A percentile compares a stretch with the other conserved stretches of the same genome.
These are phyloP conservation scores for Sugiyamaella mastotermitis DNA, from an alignment of 805 yeast species.

Conservation along the genomic window DNA sequence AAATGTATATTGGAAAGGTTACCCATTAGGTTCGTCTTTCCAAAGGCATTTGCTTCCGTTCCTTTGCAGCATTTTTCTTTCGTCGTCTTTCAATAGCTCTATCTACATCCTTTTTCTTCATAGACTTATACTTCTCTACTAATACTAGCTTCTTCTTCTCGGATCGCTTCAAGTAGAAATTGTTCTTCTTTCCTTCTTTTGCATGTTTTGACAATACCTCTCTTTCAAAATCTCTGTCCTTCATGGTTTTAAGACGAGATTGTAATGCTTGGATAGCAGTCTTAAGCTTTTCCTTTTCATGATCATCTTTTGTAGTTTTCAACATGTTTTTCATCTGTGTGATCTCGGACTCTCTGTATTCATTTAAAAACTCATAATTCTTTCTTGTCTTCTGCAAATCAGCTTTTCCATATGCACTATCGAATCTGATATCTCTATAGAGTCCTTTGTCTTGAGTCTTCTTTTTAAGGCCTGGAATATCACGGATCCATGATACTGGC, in stretches of 20 bases:
- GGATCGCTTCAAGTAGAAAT: conserved; percentile 35
- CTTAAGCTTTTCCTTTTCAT: conserved; percentile 33
- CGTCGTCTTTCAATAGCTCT: conserved; percentile 30
- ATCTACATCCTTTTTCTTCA: conserved; percentile 32
- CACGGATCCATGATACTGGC: conserved; percentile 63
- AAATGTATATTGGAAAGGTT: no score
- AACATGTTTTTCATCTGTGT: conserved; percentile 49
- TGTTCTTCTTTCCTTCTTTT: conserved; percentile 77
- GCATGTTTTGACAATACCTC: conserved; percentile 59
- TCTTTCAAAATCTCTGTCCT: conserved; percentile 68
- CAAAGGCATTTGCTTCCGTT: conserved; percentile 32
- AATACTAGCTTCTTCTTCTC: conserved; percentile 33
- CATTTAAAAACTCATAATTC: conserved; percentile 81
- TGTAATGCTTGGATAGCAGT: conserved; percentile 30
- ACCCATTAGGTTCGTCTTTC: conserved; percentile 22
- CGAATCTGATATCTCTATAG: conserved; percentile 83
- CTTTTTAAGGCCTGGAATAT: conserved; percentile 43
- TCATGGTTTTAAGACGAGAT: conserved; percentile 51
- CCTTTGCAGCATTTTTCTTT: conserved; percentile 34
- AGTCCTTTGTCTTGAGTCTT: conserved; percentile 33
- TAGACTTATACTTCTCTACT: conserved; percentile 30
- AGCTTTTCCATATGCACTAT: conserved; percentile 81
- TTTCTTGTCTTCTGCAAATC: conserved; percentile 61
- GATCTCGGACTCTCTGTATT: conserved; percentile 74
- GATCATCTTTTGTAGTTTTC: conserved; percentile 37